Evolutionary conservation across 352 stramenopile species (phyloP).

Genomic region (Pythium angustatum): DNA sequence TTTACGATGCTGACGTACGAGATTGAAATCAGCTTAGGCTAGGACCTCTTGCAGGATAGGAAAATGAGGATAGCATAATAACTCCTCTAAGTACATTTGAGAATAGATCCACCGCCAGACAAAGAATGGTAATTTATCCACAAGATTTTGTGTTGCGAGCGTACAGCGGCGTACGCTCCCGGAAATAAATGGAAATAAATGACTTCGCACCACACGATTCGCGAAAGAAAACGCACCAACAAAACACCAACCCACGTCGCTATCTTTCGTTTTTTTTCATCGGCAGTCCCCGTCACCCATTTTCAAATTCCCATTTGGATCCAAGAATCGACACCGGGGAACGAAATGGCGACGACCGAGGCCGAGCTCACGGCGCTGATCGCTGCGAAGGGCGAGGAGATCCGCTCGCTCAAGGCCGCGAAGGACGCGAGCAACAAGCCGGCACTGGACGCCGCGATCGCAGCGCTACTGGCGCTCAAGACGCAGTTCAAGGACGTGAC

Average conservation of each 20-base stretch:
- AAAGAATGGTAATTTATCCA: slow-evolving; percentile 26
- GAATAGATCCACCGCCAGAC: background rate
- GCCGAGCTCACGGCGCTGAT: slow-evolving; percentile 61
- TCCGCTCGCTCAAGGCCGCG: slow-evolving; percentile 65
- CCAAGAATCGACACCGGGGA: background rate
- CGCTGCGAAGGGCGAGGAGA: slow-evolving; percentile 64
- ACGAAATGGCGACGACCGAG: slow-evolving; percentile 41
- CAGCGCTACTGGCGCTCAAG: slow-evolving; percentile 70
- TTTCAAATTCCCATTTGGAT: slow-evolving; percentile 23
- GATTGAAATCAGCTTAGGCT: background rate
- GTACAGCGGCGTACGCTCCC: slow-evolving; percentile 27
- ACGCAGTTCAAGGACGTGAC: slow-evolving; percentile 73
- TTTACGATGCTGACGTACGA: background rate
- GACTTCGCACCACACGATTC: slow-evolving; percentile 21
- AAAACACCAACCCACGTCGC: background rate
- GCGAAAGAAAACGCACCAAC: slow-evolving; percentile 2
- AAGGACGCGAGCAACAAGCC: slow-evolving; percentile 57
- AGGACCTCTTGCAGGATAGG: too few relatives aligned
- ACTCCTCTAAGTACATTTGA: background rate
- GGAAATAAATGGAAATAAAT: slow-evolving; percentile 14
- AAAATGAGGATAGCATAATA: slow-evolving; percentile 3
- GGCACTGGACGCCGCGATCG: slow-evolving; percentile 51
- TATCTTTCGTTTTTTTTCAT: slow-evolving; percentile 4
- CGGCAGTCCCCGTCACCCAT: background rate
- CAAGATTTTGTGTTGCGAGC: slow-evolving; percentile 27